Conservation (phyloP, 179 eudicot species). For the Corrigiola litoralis region DNA sequence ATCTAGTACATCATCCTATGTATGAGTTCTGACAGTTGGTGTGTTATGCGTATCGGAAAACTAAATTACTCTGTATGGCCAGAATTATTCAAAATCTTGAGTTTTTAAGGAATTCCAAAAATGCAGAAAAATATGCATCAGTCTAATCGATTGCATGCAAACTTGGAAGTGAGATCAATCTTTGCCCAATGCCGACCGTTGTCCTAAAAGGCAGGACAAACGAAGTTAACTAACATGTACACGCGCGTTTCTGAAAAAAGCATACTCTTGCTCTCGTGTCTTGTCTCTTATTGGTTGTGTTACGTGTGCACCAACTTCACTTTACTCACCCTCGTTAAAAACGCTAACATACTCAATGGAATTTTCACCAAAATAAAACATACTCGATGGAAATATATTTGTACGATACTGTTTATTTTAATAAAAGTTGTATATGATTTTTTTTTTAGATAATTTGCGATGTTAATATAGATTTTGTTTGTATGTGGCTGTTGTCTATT, state of each 20-base stretch:
- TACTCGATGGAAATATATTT: too few relatives aligned
- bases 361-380: neutral
- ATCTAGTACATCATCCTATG: conserved; percentile 9
- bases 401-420: too few relatives aligned
- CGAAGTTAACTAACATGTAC: too few relatives aligned
- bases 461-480: conserved; percentile 7
- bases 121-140: neutral
- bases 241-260: conserved; percentile 6
- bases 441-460: too few relatives aligned
- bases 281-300: neutral
- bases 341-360: neutral
- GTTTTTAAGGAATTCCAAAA: conserved; percentile 1
- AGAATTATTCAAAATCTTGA: conserved; percentile 17
- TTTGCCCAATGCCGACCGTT: conserved; percentile 8
- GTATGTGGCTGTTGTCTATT: neutral
- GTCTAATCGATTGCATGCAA: conserved; percentile 2
- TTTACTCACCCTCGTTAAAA: neutral
- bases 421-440: too few relatives aligned
- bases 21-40: neutral
- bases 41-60: neutral
- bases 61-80: neutral
- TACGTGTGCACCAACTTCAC: conserved; percentile 19
- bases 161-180: conserved; percentile 5
- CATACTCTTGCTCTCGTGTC: neutral
- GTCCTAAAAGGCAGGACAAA: conserved; percentile 16